These are phyloP conservation scores for Tetrahymena thermophila DNA, from an alignment of 73 alveolate species.

Conservation along the genomic window DNA sequence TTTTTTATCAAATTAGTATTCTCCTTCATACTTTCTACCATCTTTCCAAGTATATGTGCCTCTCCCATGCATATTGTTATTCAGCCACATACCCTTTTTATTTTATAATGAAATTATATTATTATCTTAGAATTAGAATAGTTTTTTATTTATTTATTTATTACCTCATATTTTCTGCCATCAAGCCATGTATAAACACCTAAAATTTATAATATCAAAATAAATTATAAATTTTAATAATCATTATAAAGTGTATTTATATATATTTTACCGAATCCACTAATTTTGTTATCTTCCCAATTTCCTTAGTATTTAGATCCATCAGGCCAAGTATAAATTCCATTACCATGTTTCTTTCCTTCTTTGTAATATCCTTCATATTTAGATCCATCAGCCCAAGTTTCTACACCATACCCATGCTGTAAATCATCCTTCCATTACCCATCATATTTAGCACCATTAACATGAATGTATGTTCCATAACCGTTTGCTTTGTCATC, in stretches of 20 bases:
- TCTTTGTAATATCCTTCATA: conserved; percentile 57
- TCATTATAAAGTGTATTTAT: neutral
- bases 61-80: conserved; percentile 6
- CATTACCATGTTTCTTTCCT: conserved; percentile 63
- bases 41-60: conserved; percentile 1
- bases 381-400: conserved; percentile 61
- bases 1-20: neutral
- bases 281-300: conserved; percentile 49
- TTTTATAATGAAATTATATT: conserved; percentile 12
- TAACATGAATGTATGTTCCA: conserved; percentile 17
- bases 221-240: too few species aligned
- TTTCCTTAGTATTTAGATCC: conserved; percentile 54
- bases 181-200: conserved; percentile 60
- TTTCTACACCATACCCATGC: conserved; percentile 62
- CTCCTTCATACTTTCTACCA: conserved; percentile 6
- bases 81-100: neutral
- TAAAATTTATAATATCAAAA: too few species aligned
- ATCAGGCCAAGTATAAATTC: conserved; percentile 58
- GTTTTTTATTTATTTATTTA: neutral
- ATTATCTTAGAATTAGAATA: neutral
- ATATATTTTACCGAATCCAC: conserved; percentile 45
- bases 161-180: conserved; percentile 46
- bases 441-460: conserved; percentile 39
- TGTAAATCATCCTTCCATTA: conserved; percentile 59
- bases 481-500: conserved; percentile 31